Base-by-base conservation (phyloP, 2,329 filamentous ascomycete species). In the Diaporthe capsici region DNA sequence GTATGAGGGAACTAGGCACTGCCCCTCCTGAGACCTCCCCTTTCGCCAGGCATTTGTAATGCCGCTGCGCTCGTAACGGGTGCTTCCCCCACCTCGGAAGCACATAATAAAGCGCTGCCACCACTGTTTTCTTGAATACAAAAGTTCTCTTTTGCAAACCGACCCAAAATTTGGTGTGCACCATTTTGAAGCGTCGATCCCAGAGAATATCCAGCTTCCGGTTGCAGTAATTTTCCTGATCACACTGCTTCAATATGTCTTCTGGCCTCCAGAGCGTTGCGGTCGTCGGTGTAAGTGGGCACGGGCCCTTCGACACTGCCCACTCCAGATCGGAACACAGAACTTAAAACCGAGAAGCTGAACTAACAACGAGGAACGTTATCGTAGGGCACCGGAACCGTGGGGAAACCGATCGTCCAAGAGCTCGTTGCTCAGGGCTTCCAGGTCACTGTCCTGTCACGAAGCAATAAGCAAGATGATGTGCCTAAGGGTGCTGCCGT, bases 381-480 rank as follows among this genome's bases (percentile, higher is more conserved):
- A 34, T 34, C 31, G 4, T 42, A 85, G 84, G 84, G 80, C 22
- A 80, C 81, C 2, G 84, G 84, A 63, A 81, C 79, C 73, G 78
- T 85, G 25, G 84, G 84, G 51, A 76, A 72, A 15, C 73, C 77
- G 31, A 80, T 85, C 34, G 77, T 84, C 49, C 31, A 72, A 44
- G 81, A 80, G 44, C 82, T 85, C n/a, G 61, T 84, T 37, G 73
- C 78, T 5, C 79, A 80, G 9, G 82, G 81, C 70, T 90, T 91
- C 84, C 84, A 85, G 51, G 84, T 90, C 57, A 89, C 88, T 25
- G 84, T 88, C 17, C 83, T 92, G 44, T 87, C 86, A 51, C 88
- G 90, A 28, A 79, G 81, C 28, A 81, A 84, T 53, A 90, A 88
- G 6, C 79, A 79, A 10, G 79, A 81, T 39, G 81, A 81, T 0